phyloP scores from a whole-genome alignment of 176 grass and related monocot genomes.

The Juncus inflexus region DNA sequence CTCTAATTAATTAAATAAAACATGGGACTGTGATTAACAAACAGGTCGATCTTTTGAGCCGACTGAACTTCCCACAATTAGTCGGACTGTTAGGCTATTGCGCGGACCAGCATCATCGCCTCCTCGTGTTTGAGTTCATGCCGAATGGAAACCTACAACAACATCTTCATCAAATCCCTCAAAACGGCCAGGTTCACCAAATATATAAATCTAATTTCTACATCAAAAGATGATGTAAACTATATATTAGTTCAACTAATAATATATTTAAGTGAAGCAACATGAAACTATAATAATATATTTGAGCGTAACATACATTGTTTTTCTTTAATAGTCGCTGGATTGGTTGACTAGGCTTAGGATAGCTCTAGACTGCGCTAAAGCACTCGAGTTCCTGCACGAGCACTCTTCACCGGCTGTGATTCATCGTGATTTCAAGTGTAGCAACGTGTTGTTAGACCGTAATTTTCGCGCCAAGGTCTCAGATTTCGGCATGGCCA shows the following conservation, averaged over 20 bases:
- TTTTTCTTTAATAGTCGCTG: conserved; percentile 29
- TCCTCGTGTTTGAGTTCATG: conserved; percentile 96
- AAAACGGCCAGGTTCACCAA: neutral
- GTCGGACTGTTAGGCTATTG: conserved; percentile 88
- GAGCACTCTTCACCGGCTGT: conserved; percentile 73
- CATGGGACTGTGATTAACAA: neutral
- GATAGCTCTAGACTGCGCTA: conserved; percentile 88
- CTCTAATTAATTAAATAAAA: conserved; percentile 9
- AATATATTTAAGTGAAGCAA: too few species aligned
- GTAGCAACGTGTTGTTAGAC: conserved; percentile 77
- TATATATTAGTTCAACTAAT: too few species aligned
- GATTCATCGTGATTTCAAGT: conserved; percentile 97
- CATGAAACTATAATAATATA: neutral
- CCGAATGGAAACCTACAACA: conserved; percentile 75
- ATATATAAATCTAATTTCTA: too few species aligned
- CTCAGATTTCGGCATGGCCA: conserved; percentile 83
- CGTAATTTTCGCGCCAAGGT: conserved; percentile 69
- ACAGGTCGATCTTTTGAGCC: conserved; percentile 88
- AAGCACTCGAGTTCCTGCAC: conserved; percentile 86
- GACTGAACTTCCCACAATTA: conserved; percentile 69
- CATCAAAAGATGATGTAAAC: too few species aligned
- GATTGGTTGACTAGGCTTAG: conserved; percentile 73
- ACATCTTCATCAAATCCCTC: conserved; percentile 49
- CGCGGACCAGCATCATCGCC: conserved; percentile 82
- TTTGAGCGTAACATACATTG: too few species aligned